Evolutionary conservation across 2,329 filamentous ascomycete species (phyloP), one percentile per base, ranked within the genome.

Genomic region (Penicillium vulpinum): DNA sequence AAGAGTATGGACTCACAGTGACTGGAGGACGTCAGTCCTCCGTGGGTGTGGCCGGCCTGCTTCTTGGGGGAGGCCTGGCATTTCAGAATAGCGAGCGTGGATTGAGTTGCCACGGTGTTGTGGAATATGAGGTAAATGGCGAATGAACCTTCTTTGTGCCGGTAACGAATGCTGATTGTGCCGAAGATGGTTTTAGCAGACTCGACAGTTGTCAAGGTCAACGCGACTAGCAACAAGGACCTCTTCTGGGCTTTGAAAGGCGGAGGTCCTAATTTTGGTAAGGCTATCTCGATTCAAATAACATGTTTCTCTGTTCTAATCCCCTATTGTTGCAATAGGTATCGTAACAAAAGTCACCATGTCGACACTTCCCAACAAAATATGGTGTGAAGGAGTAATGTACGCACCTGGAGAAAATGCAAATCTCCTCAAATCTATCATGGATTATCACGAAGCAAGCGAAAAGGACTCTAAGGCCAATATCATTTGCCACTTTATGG

Each of bases 31-130:
- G 81, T 16, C 71, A 74, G 13, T 68, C 74, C 0, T 67, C 67
- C 5, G 75, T 80, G 10, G 78, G 78, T 15, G 78, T 81, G 1
- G 71, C 75, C 5, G 80, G 80, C 2, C 70, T 80, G 26, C 62
- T 77, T 4, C 73, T 81, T 0, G 79, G 79, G 7, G 78, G 66
- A 33, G 61, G 60, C 5, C 51, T 63, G 13, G 60, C 59, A 11
- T 65, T 57, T 50, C 56, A 63, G 40, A 58, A 59, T 29, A 58
- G 57, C 33, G 54, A 62, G 38, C 56, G 57, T 52, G 61, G 61
- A 1, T 21, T 65, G 5, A 56, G 59, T 2, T 59, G 48, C 6
- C 58, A 58, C 35, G 54, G 52, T 11, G 57, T 63, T 13, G 46
- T 56, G 22, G 58, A 63, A 45, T 63, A 60, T 26, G 61, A 65